Conservation (phyloP, 805 yeast species). For the Saturnispora gosingensis region DNA sequence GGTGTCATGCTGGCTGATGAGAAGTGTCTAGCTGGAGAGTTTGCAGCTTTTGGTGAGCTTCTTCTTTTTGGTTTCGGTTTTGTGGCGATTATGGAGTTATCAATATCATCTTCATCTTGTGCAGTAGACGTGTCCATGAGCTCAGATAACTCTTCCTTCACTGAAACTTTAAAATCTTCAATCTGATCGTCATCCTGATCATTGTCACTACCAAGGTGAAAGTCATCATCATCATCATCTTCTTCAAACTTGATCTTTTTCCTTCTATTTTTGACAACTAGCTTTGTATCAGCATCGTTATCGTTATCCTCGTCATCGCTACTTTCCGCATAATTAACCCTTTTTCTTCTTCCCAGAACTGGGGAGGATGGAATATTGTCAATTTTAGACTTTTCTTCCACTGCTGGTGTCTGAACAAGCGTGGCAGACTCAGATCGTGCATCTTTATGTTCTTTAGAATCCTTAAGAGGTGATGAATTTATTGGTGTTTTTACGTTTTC, state of each 20-base stretch:
- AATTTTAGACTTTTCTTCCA: conserved; percentile 2
- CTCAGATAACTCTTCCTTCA: conserved; percentile 12
- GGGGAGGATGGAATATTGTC: conserved; percentile 18
- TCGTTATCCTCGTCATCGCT: conserved; percentile 16
- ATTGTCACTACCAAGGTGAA: conserved; percentile 16
- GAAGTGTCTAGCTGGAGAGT: conserved; percentile 2
- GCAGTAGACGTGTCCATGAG: conserved; percentile 7
- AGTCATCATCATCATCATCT: conserved; percentile 18
- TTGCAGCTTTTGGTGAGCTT: conserved; percentile 1
- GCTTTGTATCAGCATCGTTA: conserved; percentile 12
- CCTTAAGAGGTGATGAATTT: background rate
- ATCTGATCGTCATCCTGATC: conserved; percentile 16
- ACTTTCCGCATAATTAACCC: conserved; percentile 17
- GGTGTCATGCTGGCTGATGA: conserved; percentile 19
- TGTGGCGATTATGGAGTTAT: conserved; percentile 9
- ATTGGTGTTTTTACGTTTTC: background rate
- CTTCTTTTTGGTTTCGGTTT: conserved; percentile 1
- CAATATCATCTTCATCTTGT: conserved; percentile 7
- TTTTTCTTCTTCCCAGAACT: conserved; percentile 8
- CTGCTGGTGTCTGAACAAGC: conserved; percentile 11
- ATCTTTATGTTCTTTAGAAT: background rate
- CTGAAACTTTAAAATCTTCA: conserved; percentile 7
- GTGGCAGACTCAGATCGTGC: background rate
- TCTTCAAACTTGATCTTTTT: conserved; percentile 12
- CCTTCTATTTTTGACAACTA: conserved; percentile 4